Evolutionary conservation across 768 basidiomycete genomes (phyloP), one percentile per base, ranked within the genome.

Genomic region (Boletus rubropictus): DNA sequence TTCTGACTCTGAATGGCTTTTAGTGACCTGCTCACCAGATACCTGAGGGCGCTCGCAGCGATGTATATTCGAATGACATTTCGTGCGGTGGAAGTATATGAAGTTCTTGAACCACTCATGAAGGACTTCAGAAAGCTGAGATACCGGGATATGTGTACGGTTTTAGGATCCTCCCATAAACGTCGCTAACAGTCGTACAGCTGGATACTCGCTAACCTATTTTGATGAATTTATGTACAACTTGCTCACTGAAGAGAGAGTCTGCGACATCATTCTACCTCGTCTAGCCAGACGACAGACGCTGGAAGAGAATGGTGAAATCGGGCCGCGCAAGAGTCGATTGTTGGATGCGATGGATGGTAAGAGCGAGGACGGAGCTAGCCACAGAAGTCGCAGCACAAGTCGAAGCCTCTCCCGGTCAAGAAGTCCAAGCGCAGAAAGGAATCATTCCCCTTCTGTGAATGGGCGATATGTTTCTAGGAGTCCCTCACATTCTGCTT

Each of bases 41-140:
- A 99, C 64, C 73, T 99, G 52, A 79, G 96, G 52, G 95, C 95
- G 0, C 71, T 99, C 21, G 90, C 95, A 4, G 91, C 84, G 5
- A 79, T 98, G 66, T 99, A 99, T 61, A 79, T 98, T 51, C 86
- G 96, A 33, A 84, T 99, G 77, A 97, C 94, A 3, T 99, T 98
- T 66, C 76, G 79, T 32, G 76, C 92, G 4, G 82, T 81, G 38
- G 95, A 98, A 50, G 88, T 95, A 4, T 97, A 91, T 60, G 93
- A 96, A 60, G 71, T 90, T 18, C 75, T 99, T 6, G 96, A 99
- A 66, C 96, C 96, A 2, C 68, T 98, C 12, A 78, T 98, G 54
- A 94, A 90, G 63, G 96, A 99, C 63, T 98, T 83, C 61, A 70
- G 91, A 50, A 99, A 97, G 67, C 68, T 99, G 38, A 82, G 95